A percentile compares a stretch with the other conserved stretches of the same genome.
phyloP scores from a whole-genome alignment of 129 eudicot genomes.

The Heracleum sosnowskyi region DNA sequence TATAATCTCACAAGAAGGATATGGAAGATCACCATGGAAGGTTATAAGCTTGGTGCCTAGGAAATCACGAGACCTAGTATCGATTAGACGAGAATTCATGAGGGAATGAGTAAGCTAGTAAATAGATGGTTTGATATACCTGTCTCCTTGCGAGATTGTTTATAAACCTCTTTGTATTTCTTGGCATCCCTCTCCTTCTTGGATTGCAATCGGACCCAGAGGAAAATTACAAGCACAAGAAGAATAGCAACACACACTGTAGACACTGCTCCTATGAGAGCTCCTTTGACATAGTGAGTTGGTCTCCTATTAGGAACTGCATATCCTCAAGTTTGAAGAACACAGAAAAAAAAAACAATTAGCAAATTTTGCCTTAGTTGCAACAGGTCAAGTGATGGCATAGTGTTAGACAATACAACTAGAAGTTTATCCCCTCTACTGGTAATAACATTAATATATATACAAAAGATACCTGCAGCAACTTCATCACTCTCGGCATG shows the following conservation, averaged over 20 bases:
- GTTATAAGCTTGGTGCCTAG: conserved; percentile 86
- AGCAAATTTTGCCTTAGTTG: neutral
- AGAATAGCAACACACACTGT: conserved; percentile 38
- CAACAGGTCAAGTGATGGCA: neutral
- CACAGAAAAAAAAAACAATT: neutral
- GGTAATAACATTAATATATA: neutral
- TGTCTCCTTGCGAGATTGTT: conserved; percentile 81
- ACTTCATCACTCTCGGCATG: conserved; percentile 86
- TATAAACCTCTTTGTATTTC: conserved; percentile 75
- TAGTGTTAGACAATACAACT: neutral
- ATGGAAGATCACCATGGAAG: conserved; percentile 96
- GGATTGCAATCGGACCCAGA: conserved; percentile 58
- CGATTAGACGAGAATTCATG: neutral
- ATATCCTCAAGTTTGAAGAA: conserved; percentile 19
- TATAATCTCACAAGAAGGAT: conserved; percentile 80
- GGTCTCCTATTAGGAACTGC: conserved; percentile 70
- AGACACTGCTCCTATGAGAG: conserved; percentile 50
- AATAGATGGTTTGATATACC: conserved; percentile 20
- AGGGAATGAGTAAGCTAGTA: neutral
- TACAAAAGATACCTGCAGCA: conserved; percentile 44
- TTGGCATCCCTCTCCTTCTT: conserved; percentile 93
- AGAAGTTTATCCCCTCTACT: conserved; percentile 5
- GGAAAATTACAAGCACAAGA: conserved; percentile 44
- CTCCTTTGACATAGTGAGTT: conserved; percentile 57
- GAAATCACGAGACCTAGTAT: neutral